Base-by-base conservation (phyloP, 2,329 filamentous ascomycete species). In the Microcyclospora pomicola region DNA sequence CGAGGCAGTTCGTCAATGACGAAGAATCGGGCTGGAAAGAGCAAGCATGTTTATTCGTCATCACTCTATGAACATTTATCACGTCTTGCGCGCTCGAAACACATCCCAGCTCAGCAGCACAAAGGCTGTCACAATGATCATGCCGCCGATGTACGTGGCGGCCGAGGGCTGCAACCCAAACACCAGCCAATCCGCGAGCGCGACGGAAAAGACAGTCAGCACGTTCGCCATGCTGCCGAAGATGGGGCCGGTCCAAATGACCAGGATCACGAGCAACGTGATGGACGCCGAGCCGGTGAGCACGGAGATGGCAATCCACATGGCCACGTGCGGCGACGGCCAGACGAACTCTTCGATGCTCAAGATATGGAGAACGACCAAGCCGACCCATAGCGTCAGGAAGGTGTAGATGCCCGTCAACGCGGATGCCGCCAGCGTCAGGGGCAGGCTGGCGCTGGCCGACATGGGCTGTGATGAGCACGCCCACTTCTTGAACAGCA, bases 401-500 rank as follows among this genome's bases (percentile, higher is more conserved):
- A 54, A 50, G 2, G 54, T 58, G 32, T 54, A 55, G 34, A 54
- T 47, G 2, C 54, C 54, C 16, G 50, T 56, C 38, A 58, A 38
- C 3, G 51, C 54, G 2, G 46, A 49, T 7, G 54, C 53, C 9
- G 52, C 47, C 6, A 58, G 39, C 9, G 54, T 55, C 14, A 58
- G 37, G 13, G 52, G 49, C 13, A 58, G 39, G 33, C 43, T 50
- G 12, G 49, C 46, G n/a, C 44, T 38, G 30, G 52, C 44, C 32
- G 45, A 43, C 33, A 49, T 47, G 1, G 50, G 47, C 27, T 41
- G 33, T 2, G 45, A 49, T 13, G 54, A 51, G 42, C 50, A 56
- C 2, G 54, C 52, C 49, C 52, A 58, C 28, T 55, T 55, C 35
- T 58, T 58, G 47, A 58, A 53, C 34, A 58, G 40, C 15, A 58